A percentile compares a stretch with the other conserved stretches of the same genome.
phyloP scores from a whole-genome alignment of 2,329 filamentous ascomycete species.

The Penicillium sp. region DNA sequence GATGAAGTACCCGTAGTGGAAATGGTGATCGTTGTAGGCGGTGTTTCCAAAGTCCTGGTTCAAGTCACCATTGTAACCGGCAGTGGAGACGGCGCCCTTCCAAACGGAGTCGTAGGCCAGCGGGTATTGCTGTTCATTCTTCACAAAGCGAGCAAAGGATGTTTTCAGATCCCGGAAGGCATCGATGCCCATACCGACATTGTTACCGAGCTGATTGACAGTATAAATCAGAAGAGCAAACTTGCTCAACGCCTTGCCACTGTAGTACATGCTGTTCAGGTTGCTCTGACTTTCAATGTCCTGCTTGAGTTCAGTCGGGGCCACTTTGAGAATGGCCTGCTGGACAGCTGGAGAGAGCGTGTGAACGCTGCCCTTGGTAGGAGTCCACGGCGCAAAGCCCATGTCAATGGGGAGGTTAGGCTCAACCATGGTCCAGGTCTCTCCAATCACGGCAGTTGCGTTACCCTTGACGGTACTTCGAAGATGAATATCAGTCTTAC shows the following conservation, averaged over 20 bases:
- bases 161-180: slow-evolving; percentile 60
- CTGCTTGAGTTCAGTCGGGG: slow-evolving; percentile 69
- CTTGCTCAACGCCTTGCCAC: slow-evolving; percentile 78
- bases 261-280: slow-evolving; percentile 85
- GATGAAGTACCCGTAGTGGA: slow-evolving; percentile 78
- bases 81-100: slow-evolving; percentile 76
- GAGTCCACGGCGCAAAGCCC: slow-evolving; percentile 73
- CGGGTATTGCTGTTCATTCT: slow-evolving; percentile 63
- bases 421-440: slow-evolving; percentile 75
- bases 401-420: slow-evolving; percentile 66
- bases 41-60: slow-evolving; percentile 84
- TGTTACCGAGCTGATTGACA: slow-evolving; percentile 58
- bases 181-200: slow-evolving; percentile 53
- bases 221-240: slow-evolving; percentile 67
- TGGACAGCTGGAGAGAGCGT: slow-evolving; percentile 50
- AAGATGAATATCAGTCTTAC: slow-evolving; percentile 55
- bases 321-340: slow-evolving; percentile 56
- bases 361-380: slow-evolving; percentile 40
- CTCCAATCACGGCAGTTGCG: slow-evolving; percentile 66
- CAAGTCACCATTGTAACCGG: slow-evolving; percentile 63
- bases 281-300: slow-evolving; percentile 69
- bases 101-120: slow-evolving; percentile 58
- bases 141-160: slow-evolving; percentile 61
- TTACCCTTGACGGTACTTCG: slow-evolving; percentile 81
- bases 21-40: slow-evolving; percentile 64